These are phyloP conservation scores for Dactylellina haptotyla DNA, from an alignment of 2,329 filamentous ascomycete genomes.

Conservation along the genomic window DNA sequence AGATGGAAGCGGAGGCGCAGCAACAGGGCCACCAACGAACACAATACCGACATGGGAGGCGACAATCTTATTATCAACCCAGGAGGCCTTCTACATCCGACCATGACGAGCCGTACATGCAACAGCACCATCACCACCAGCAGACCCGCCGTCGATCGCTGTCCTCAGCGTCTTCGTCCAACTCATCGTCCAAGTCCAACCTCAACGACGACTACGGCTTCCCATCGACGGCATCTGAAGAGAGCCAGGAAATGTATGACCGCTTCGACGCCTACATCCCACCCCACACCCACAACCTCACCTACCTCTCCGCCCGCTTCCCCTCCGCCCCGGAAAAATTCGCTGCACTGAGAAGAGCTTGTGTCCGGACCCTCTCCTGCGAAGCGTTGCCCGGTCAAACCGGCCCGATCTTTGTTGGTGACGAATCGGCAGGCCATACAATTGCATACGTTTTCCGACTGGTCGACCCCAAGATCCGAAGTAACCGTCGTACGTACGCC, in stretches of 20 bases:
- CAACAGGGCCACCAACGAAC: slow-evolving; percentile 52
- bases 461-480: slow-evolving; percentile 73
- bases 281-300: slow-evolving; percentile 72
- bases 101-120: slow-evolving; percentile 48
- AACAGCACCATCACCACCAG: too few species aligned
- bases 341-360: slow-evolving; percentile 74
- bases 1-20: slow-evolving; percentile 52
- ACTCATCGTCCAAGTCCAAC: slow-evolving; percentile 49
- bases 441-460: slow-evolving; percentile 77
- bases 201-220: slow-evolving; percentile 46
- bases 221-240: slow-evolving; percentile 45
- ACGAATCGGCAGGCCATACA: slow-evolving; percentile 73
- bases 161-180: slow-evolving; percentile 53
- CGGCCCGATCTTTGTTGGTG: slow-evolving; percentile 75
- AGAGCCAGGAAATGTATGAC: slow-evolving; percentile 47
- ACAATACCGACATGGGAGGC: slow-evolving; percentile 54
- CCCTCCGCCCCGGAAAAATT: slow-evolving; percentile 72
- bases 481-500: slow-evolving; percentile 75
- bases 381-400: slow-evolving; percentile 73
- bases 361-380: slow-evolving; percentile 73
- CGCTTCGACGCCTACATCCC: slow-evolving; percentile 57
- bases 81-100: slow-evolving; percentile 50
- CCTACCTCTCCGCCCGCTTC: slow-evolving; percentile 76
- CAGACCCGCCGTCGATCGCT: slow-evolving; percentile 47
- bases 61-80: slow-evolving; percentile 51